These are phyloP conservation scores for Salix suchowensis DNA, from an alignment of 345 rosid species.

Conservation along the genomic window DNA sequence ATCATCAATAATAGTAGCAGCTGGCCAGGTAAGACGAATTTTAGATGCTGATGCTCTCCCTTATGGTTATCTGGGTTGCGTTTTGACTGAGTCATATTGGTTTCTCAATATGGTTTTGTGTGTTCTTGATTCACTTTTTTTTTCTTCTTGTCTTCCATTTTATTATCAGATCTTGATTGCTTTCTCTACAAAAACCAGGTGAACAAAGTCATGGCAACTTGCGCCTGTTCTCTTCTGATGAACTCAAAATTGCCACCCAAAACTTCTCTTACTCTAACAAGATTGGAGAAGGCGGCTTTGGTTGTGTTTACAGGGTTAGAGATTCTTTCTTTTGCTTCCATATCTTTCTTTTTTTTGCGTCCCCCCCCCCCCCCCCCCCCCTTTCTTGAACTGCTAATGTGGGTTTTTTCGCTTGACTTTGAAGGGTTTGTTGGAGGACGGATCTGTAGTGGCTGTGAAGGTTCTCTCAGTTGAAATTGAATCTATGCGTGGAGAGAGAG, in stretches of 20 bases:
- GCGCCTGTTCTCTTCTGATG: conserved; percentile 35
- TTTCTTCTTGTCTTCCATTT: not conserved
- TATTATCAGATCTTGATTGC: not conserved
- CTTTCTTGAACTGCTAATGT: not conserved
- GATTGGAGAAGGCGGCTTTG: conserved; percentile 59
- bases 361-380: too few species aligned
- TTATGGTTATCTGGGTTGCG: not conserved
- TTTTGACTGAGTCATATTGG: not conserved
- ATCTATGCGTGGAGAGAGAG: conserved; percentile 60
- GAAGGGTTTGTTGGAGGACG: conserved; percentile 46
- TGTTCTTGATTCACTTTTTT: not conserved
- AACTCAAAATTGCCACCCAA: conserved; percentile 39
- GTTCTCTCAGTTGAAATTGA: conserved; percentile 44
- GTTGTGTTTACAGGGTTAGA: conserved; percentile 54
- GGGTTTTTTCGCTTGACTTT: not conserved
- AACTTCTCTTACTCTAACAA: conserved; percentile 44
- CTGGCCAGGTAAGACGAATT: conserved; percentile 5
- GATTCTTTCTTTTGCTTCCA: not conserved
- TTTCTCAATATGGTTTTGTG: not conserved
- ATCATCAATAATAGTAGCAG: not conserved
- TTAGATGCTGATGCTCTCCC: not conserved
- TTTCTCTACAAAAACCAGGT: conserved; percentile 12
- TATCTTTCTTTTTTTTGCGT: not conserved
- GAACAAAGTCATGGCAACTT: conserved; percentile 20
- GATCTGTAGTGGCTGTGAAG: conserved; percentile 42